phyloP scores from a whole-genome alignment of 1,139 yeast species.

The Saccharomycopsis phalli region DNA sequence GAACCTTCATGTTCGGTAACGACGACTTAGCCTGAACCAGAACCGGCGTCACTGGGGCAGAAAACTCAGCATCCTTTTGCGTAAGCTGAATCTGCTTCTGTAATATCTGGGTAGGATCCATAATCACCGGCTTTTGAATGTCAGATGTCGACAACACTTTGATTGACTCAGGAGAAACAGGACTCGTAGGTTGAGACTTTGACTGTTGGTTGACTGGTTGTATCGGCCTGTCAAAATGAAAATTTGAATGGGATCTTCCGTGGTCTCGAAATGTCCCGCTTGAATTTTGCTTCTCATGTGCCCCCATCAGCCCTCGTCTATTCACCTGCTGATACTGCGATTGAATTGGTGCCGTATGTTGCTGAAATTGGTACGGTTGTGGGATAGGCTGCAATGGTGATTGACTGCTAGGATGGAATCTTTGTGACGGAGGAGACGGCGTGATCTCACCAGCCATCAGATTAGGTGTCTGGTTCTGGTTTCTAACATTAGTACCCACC shows the following conservation, averaged over 20 bases:
- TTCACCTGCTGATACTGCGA: conserved; percentile 3
- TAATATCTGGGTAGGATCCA: conserved; percentile 6
- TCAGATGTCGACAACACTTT: conserved; percentile 3
- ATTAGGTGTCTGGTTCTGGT: neutral
- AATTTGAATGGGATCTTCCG: neutral
- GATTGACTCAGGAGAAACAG: neutral
- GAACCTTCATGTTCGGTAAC: neutral
- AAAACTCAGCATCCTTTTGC: neutral
- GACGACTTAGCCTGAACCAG: conserved; percentile 1
- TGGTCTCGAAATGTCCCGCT: conserved; percentile 1
- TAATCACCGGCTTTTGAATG: conserved; percentile 4
- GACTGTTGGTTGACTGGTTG: neutral
- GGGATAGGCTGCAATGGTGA: conserved; percentile 4
- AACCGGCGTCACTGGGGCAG: neutral
- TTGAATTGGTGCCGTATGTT: neutral
- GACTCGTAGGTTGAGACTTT: conserved; percentile 15
- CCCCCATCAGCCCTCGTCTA: neutral
- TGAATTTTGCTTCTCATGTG: conserved; percentile 3
- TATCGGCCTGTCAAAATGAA: neutral
- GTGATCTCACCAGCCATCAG: neutral
- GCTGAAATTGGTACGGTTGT: conserved; percentile 9
- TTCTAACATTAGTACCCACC: conserved; percentile 3
- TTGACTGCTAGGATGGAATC: neutral
- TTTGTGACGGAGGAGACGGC: conserved; percentile 2
- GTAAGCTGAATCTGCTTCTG: conserved; percentile 4